Conservation (phyloP, 176 grass and related monocot genomes). For the Raddia guianensis region DNA sequence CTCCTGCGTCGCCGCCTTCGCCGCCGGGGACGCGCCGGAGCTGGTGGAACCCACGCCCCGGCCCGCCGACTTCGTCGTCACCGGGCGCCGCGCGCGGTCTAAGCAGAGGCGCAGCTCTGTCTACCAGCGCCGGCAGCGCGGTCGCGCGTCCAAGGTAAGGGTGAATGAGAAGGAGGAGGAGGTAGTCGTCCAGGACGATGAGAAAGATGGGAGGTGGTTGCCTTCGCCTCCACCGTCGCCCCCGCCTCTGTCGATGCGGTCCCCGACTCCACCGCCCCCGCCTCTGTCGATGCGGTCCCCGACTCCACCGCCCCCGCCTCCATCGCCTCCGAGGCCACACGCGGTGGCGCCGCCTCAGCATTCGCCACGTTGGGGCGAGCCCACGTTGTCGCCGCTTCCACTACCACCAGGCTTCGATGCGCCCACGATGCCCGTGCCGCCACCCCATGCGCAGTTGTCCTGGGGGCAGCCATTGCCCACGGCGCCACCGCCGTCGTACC, state of each 20-base stretch:
- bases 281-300: neutral
- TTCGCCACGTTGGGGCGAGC: neutral
- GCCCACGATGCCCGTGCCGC: neutral
- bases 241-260: conserved; percentile 27
- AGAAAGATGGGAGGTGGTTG: neutral
- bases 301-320: neutral
- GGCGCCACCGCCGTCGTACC: conserved; percentile 9
- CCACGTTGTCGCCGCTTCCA: conserved; percentile 8
- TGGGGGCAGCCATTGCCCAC: conserved; percentile 39
- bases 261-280: conserved; percentile 31
- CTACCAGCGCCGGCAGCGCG: conserved; percentile 23
- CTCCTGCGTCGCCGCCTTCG: conserved; percentile 36
- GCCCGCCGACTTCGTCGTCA: conserved; percentile 45
- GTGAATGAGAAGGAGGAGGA: neutral
- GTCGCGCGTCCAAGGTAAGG: neutral
- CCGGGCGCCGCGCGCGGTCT: conserved; percentile 38
- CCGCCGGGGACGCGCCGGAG: conserved; percentile 5
- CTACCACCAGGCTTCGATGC: neutral
- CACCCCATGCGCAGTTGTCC: conserved; percentile 20
- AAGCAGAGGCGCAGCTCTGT: conserved; percentile 44
- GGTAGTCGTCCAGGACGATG: neutral
- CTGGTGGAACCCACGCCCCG: conserved; percentile 16
- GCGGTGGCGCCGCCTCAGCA: neutral
- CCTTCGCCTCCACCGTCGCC: conserved; percentile 29
- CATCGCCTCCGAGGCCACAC: neutral